These are phyloP conservation scores for Penicillium pancosmium DNA, from an alignment of 495 filamentous ascomycete species.

Conservation along the genomic window DNA sequence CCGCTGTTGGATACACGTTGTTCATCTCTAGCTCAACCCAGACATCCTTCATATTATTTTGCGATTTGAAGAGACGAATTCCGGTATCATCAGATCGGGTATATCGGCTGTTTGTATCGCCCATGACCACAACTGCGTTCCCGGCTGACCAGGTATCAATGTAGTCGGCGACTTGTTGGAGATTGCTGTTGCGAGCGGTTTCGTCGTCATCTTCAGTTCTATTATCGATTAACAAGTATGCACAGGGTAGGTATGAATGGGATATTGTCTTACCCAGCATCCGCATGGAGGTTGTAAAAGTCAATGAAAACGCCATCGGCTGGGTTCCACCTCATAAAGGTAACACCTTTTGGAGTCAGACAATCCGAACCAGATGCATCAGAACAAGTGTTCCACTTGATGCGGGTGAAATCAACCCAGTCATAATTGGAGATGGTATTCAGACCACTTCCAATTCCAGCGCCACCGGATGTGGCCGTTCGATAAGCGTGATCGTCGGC, in stretches of 20 bases:
- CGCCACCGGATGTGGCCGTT: conserved; percentile 62
- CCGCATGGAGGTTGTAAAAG: conserved; percentile 64
- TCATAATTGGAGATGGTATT: conserved; percentile 60
- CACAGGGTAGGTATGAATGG: not conserved
- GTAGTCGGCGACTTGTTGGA: conserved; percentile 57
- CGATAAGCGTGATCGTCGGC: conserved; percentile 58
- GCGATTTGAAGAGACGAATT: conserved; percentile 46
- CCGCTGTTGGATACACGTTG: conserved; percentile 47
- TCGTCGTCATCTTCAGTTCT: conserved; percentile 47
- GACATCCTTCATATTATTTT: conserved; percentile 50
- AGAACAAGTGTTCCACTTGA: conserved; percentile 60
- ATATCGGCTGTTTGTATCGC: conserved; percentile 63
- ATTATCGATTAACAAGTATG: not conserved
- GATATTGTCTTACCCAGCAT: conserved; percentile 49
- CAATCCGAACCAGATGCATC: conserved; percentile 57
- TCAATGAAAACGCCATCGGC: conserved; percentile 55
- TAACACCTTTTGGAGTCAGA: conserved; percentile 67
- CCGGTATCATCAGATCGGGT: conserved; percentile 52
- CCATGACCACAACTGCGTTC: conserved; percentile 61
- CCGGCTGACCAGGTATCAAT: conserved; percentile 54
- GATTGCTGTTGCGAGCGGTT: conserved; percentile 53
- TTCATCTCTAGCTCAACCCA: conserved; percentile 53
- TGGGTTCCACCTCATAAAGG: conserved; percentile 56
- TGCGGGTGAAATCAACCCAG: conserved; percentile 57
- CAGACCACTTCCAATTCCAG: conserved; percentile 60